Evolutionary conservation across 768 basidiomycete genomes (phyloP).

Genomic region (Trametes meyenii): DNA sequence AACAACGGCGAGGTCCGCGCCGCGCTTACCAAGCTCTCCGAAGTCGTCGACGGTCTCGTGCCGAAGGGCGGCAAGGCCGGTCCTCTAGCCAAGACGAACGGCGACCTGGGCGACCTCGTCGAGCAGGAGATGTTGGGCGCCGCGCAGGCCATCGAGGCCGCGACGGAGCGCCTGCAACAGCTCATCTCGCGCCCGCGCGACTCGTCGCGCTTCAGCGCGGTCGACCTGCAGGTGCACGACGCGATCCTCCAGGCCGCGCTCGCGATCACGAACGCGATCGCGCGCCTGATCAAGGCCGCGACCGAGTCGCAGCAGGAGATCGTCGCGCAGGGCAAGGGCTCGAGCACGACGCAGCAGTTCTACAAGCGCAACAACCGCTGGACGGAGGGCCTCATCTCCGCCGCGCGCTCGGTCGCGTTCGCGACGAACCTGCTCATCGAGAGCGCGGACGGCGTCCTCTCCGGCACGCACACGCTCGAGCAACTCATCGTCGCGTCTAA

Average conservation of each 20-base stretch:
- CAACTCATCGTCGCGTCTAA: slow-evolving; percentile 99
- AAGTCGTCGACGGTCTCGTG: slow-evolving; percentile 81
- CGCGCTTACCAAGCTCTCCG: slow-evolving; percentile 83
- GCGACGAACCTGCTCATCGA: slow-evolving; percentile 96
- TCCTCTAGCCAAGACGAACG: slow-evolving; percentile 74
- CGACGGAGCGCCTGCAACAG: slow-evolving; percentile 86
- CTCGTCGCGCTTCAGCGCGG: slow-evolving; percentile 80
- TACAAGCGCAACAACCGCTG: slow-evolving; percentile 99
- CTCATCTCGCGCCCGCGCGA: slow-evolving; percentile 93
- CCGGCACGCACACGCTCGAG: slow-evolving; percentile 94
- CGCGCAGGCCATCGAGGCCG: slow-evolving; percentile 89
- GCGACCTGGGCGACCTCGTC: slow-evolving; percentile 94
- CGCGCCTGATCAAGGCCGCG: slow-evolving; percentile 91
- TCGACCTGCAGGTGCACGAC: slow-evolving; percentile 97
- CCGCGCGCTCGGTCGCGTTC: slow-evolving; percentile 96
- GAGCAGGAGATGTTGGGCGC: slow-evolving; percentile 96
- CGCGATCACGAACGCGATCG: slow-evolving; percentile 95
- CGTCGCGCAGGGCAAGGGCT: slow-evolving; percentile 92
- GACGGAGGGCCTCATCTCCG: slow-evolving; percentile 99
- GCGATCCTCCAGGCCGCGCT: slow-evolving; percentile 92
- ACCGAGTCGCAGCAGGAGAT: slow-evolving; percentile 99
- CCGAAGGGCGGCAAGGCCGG: slow-evolving; percentile 80
- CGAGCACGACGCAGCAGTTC: slow-evolving; percentile 92
- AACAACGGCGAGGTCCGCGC: slow-evolving; percentile 86
- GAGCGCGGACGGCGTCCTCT: slow-evolving; percentile 95